Evolutionary conservation across 495 filamentous ascomycete species (phyloP), one percentile per base, ranked within the genome.

Genomic region (Penicillium fimorum): DNA sequence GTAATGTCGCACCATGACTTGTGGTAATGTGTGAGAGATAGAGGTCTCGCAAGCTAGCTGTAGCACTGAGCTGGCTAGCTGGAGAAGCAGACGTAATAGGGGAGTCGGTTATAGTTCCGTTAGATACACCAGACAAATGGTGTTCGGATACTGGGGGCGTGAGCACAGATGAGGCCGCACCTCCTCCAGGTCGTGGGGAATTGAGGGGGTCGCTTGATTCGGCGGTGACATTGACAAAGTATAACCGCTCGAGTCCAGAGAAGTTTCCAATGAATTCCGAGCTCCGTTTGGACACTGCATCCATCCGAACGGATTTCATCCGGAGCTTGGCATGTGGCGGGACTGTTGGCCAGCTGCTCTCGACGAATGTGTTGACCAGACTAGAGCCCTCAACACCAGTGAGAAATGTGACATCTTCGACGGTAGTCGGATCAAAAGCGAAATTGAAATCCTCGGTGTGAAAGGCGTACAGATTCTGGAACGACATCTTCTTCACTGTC

Each of bases 391-490:
- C 67, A 8, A 70, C 70, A n/a, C 75, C 74, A 37, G 76, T 81
- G 33, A 87, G 67, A 33, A 80, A 68, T 0, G 81, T 81, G 27
- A 84, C 60, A n/a, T 81, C 76, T 58, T 81, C 67, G 9, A 84
- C 58, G 1, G 59, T 65, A 1, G 65, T 61, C 3, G 62, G 57
- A 55, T 83, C 75, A 40, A 79, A 70, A 0, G 76, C 65, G 3
- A 67, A 18, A 20, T 72, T 65, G 41, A 82, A 73, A 2, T 74
- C 72, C 30, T 73, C 71, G 13, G 67, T 73, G 53, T 82, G 75
- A n/a, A 71, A 70, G 5, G 82, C 79, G 59, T 83, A 87, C 27
- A 85, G 60, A 61, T 87, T 86, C 47, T 82, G 74, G 22, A 87
- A 61, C 0, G 75, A 76, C 6, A 86, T 46, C 47, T 77, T 80